These are phyloP conservation scores for Beauveria scarabaeidicola DNA, from an alignment of 2,329 filamentous ascomycete genomes.

Conservation along the genomic window DNA sequence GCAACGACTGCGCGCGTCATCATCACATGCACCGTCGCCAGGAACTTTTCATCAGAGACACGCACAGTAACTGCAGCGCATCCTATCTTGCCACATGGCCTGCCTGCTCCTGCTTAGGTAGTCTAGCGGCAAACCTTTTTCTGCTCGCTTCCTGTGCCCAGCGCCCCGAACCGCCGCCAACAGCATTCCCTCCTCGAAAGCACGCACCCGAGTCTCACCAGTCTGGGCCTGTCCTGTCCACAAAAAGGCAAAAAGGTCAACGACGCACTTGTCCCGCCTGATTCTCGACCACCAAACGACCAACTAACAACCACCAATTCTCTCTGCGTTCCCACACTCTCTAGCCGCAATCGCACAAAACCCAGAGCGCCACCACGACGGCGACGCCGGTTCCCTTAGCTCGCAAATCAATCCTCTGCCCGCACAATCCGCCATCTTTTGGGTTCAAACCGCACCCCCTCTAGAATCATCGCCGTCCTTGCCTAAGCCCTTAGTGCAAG, in stretches of 20 bases:
- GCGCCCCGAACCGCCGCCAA: background rate
- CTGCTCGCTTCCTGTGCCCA: background rate
- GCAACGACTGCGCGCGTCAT: constrained; percentile 8
- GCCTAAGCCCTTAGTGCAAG: background rate
- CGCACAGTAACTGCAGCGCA: background rate
- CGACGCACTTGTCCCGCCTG: background rate
- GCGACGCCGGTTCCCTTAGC: constrained; percentile 5
- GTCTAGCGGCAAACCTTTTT: background rate
- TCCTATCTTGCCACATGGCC: constrained; percentile 1
- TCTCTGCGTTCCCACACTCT: background rate
- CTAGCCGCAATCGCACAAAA: background rate
- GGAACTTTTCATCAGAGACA: background rate
- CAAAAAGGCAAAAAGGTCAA: background rate
- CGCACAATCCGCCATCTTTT: background rate
- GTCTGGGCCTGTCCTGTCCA: background rate
- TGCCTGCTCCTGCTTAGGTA: too few species aligned
- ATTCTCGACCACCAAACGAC: background rate
- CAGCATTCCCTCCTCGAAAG: background rate
- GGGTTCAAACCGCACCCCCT: background rate
- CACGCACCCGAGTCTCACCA: background rate
- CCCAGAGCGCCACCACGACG: background rate
- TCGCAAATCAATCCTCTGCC: background rate
- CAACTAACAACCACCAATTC: background rate
- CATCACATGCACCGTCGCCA: constrained; percentile 2
- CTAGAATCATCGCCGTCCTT: background rate